Evolutionary conservation across 2,329 filamentous ascomycete genomes (phyloP).

Genomic region (Sporothrix inflata): DNA sequence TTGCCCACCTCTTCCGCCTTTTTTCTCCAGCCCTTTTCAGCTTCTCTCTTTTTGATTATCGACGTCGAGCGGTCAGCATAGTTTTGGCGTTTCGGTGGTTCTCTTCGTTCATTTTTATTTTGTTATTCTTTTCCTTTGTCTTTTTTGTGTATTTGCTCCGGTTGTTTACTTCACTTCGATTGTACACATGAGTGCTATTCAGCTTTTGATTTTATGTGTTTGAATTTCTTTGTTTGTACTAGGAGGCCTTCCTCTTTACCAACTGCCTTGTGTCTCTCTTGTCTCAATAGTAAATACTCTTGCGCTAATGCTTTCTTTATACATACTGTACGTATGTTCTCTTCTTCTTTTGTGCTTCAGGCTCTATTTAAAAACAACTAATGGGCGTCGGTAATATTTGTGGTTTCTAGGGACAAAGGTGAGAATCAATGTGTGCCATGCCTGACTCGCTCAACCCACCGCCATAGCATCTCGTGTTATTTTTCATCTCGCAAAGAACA

Average conservation of each 20-base stretch:
- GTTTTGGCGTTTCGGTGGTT: slow-evolving; percentile 14
- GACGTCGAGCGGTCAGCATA: slow-evolving; percentile 24
- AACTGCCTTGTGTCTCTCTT: neutral
- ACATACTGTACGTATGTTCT: neutral
- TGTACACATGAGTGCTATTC: neutral
- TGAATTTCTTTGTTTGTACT: neutral
- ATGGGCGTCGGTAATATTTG: slow-evolving; percentile 2
- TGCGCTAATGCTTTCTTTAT: neutral
- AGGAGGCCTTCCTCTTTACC: neutral
- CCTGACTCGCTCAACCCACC: neutral
- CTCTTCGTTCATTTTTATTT: neutral
- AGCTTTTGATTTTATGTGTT: neutral
- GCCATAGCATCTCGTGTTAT: neutral
- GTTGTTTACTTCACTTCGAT: neutral
- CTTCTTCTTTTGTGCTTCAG: neutral
- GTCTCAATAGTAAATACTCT: neutral
- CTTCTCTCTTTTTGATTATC: neutral
- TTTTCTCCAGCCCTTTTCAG: neutral
- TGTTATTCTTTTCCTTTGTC: neutral
- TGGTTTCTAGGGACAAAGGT: slow-evolving; percentile 14
- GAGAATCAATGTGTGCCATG: slow-evolving; percentile 2
- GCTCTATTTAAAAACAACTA: neutral
- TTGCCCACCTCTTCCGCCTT: neutral
- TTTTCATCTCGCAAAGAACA: neutral
- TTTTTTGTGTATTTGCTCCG: neutral